Evolutionary conservation across 176 grass and related monocot species (phyloP), one percentile per base, ranked within the genome.

Genomic region (Elymus sibiricus): DNA sequence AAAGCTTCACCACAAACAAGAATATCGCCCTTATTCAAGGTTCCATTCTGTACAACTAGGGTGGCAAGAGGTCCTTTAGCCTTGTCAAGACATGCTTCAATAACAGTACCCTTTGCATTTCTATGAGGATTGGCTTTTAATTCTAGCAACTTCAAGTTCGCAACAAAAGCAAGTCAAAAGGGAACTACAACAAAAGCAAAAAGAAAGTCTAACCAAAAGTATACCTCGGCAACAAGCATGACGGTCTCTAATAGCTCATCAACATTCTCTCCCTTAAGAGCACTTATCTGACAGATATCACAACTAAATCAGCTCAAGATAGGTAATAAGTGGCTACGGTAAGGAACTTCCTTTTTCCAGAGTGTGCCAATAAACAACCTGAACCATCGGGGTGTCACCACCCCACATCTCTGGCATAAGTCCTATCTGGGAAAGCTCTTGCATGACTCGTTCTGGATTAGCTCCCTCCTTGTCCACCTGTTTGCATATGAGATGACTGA

Each of bases 211-310:
- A 44, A 73, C 83, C 43, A 59, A 39, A 26, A 70, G 74, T 38
- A 64, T 90, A 98, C 96, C 96, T 98, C 96, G 6, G 93, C 93
- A 64, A 98, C 90, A 88, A 98, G 96, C 93, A 98, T 95, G 76
- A 95, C 86, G 44, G 93, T 95, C 82, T 95, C 96, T 83, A 98
- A 90, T 75, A 98, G 81, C 87, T 98, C 96, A 14, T 95, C 92
- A 49, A 98, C 86, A 73, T 95, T 94, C 70, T 94, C 93, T 81
- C 96, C 96, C 85, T 90, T 94, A 90, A 98, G 91, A 92, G 96
- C 96, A 84, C 93, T 98, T 79, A 95, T 92, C 96, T 98, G 90
- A 87, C 44, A 29, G 74, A 77, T 7, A 70, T 77, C 46, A 43
- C 61, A 88, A 91, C 21, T 35, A 91, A 87, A 76, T 83, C 27